Evolutionary conservation across 176 grass and related monocot species (phyloP).

Genomic region (Triticum urartu): DNA sequence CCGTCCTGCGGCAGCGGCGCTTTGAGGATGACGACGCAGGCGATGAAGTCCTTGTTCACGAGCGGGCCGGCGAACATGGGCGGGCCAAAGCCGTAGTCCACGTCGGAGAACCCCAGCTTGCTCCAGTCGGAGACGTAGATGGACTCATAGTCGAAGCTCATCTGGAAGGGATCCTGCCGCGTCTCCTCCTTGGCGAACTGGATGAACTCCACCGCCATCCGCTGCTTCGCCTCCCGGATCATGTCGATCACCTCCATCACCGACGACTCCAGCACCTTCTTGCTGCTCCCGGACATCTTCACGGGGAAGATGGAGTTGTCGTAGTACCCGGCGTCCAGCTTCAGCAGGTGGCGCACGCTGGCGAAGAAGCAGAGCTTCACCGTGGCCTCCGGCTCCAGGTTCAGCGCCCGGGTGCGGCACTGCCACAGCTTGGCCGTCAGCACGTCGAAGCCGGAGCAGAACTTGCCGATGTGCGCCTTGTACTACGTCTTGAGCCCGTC

Average conservation of each 20-base stretch:
- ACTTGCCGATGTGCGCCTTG: constrained; percentile 57
- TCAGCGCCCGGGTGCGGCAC: constrained; percentile 55
- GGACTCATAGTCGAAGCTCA: constrained; percentile 82
- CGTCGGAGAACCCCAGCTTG: constrained; percentile 77
- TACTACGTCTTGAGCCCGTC: constrained; percentile 50
- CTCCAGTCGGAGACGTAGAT: constrained; percentile 83
- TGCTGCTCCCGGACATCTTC: constrained; percentile 24
- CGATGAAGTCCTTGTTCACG: constrained; percentile 85
- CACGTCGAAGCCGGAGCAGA: constrained; percentile 69
- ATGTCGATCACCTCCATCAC: constrained; percentile 55
- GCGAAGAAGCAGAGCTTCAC: constrained; percentile 64
- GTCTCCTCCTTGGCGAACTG: constrained; percentile 67
- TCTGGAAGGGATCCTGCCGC: constrained; percentile 57
- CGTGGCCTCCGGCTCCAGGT: constrained; percentile 18
- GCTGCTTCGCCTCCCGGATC: constrained; percentile 56
- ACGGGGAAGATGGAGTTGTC: constrained; percentile 76
- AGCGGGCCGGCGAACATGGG: constrained; percentile 66
- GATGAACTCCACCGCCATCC: constrained; percentile 54
- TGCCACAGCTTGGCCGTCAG: constrained; percentile 58
- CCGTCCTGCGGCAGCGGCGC: constrained; percentile 68
- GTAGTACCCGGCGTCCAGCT: constrained; percentile 54
- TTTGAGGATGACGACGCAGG: constrained; percentile 71
- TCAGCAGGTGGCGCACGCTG: constrained; percentile 56
- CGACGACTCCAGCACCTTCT: constrained; percentile 27
- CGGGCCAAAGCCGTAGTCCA: constrained; percentile 69